Conservation (phyloP, 2,329 filamentous ascomycete species). For the Epichloe sylvatica region DNA sequence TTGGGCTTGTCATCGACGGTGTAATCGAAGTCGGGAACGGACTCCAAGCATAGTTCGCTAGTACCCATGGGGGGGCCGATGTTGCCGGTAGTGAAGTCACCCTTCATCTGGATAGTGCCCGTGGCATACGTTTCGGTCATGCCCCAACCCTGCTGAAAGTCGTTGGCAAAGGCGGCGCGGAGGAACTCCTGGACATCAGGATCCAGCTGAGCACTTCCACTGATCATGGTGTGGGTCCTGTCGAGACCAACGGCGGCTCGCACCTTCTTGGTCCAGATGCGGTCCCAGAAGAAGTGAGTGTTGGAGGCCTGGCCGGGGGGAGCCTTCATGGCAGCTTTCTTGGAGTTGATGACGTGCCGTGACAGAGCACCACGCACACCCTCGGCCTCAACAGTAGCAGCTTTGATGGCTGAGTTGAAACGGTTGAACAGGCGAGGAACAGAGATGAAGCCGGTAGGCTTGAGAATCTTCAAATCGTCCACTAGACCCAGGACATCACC, state of each 20-base stretch:
- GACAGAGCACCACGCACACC: slow-evolving; percentile 74
- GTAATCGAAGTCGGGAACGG: slow-evolving; percentile 92
- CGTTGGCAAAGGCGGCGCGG: slow-evolving; percentile 64
- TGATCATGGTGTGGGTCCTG: slow-evolving; percentile 58
- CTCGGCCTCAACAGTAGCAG: slow-evolving; percentile 61
- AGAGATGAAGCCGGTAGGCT: slow-evolving; percentile 70
- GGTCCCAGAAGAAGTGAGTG: slow-evolving; percentile 64
- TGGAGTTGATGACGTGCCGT: slow-evolving; percentile 63
- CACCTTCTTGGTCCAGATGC: slow-evolving; percentile 85
- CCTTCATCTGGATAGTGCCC: slow-evolving; percentile 51
- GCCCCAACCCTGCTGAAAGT: slow-evolving; percentile 79
- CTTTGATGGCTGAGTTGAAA: slow-evolving; percentile 71
- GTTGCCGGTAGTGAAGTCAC: slow-evolving; percentile 65
- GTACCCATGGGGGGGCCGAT: slow-evolving; percentile 61
- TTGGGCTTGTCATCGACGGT: slow-evolving; percentile 72
- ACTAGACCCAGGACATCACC: slow-evolving; percentile 76
- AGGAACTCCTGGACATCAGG: slow-evolving; percentile 80
- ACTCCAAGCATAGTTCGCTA: slow-evolving; percentile 66
- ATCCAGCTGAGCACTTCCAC: slow-evolving; percentile 82
- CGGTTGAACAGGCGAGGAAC: slow-evolving; percentile 87
- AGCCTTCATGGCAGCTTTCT: slow-evolving; percentile 64
- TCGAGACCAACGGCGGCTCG: slow-evolving; percentile 70
- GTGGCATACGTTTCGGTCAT: slow-evolving; percentile 87
- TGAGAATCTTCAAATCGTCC: slow-evolving; percentile 79
- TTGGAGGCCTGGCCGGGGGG: slow-evolving; percentile 62